Evolutionary conservation across 148 eudicot genomes (phyloP).

Genomic region (Chenopodium berlandieri): DNA sequence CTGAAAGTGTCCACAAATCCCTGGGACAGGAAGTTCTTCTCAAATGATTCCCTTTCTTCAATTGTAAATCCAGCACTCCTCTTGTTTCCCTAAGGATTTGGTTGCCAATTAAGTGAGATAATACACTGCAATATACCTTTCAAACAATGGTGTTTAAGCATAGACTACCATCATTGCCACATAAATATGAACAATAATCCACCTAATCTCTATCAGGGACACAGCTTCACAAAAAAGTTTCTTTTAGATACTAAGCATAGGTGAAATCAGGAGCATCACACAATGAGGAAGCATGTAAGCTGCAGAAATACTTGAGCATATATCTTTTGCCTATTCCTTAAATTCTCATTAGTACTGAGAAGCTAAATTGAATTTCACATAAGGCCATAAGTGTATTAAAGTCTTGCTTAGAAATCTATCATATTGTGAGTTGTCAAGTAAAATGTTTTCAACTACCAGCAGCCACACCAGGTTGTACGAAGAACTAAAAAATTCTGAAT

Average conservation of each 20-base stretch:
- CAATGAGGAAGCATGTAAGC: background rate
- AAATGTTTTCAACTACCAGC: background rate
- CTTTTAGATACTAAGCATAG: too few species aligned
- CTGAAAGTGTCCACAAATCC: slow-evolving; percentile 94
- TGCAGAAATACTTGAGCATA: background rate
- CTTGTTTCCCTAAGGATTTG: slow-evolving; percentile 67
- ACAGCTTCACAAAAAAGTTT: too few species aligned
- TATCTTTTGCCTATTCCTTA: background rate
- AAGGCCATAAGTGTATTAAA: background rate
- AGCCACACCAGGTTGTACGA: background rate
- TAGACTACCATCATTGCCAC: background rate
- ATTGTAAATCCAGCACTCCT: slow-evolving; percentile 93
- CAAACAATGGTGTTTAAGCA: background rate
- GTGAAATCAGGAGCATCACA: background rate
- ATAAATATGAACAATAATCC: background rate
- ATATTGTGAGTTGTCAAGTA: background rate
- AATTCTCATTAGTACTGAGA: background rate
- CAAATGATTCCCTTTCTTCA: slow-evolving; percentile 92
- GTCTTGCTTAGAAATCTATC: background rate
- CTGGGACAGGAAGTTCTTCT: slow-evolving; percentile 56
- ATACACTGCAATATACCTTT: background rate
- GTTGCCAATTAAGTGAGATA: background rate
- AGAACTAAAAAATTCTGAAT: too few species aligned
- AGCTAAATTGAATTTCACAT: background rate
- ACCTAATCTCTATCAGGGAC: too few species aligned